phyloP scores from a whole-genome alignment of 2,329 filamentous ascomycete genomes.

The Stachybotrys echinatus region DNA sequence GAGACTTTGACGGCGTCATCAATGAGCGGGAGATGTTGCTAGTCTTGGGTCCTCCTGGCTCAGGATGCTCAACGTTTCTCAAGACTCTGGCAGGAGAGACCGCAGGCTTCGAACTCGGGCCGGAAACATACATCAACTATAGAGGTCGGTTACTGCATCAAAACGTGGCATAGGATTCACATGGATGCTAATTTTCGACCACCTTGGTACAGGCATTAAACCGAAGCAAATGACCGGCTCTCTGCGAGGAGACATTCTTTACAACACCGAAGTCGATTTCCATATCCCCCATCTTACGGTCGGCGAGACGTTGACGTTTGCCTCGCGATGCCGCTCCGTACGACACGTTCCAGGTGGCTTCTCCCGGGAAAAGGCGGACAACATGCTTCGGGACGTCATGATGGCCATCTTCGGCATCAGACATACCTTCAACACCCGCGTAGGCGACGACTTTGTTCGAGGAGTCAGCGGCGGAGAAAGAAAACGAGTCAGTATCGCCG shows the following conservation, averaged over 20 bases:
- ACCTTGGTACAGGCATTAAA: slow-evolving; percentile 15
- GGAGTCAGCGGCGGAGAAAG: slow-evolving; percentile 74
- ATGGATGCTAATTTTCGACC: slow-evolving; percentile 2
- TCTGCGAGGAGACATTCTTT: slow-evolving; percentile 52
- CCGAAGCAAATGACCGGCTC: slow-evolving; percentile 30
- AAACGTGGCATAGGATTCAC: rapidly evolving
- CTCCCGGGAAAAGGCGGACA: slow-evolving; percentile 9
- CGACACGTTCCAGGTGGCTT: slow-evolving; percentile 38
- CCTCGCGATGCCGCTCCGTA: slow-evolving; percentile 56
- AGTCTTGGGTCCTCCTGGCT: slow-evolving; percentile 46
- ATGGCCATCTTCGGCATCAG: slow-evolving; percentile 73
- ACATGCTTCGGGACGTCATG: slow-evolving; percentile 45
- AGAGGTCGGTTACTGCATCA: slow-evolving; percentile 29
- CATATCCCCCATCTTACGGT: slow-evolving; percentile 66
- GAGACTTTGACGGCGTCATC: slow-evolving; percentile 20
- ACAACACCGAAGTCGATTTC: slow-evolving; percentile 59
- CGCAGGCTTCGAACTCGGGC: slow-evolving; percentile 24
- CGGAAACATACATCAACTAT: slow-evolving; percentile 39
- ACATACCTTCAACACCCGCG: slow-evolving; percentile 66
- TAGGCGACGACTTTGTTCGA: slow-evolving; percentile 64
- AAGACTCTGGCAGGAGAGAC: slow-evolving; percentile 51
- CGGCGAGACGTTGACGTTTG: slow-evolving; percentile 58
- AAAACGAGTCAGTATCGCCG: slow-evolving; percentile 73
- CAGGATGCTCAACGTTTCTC: slow-evolving; percentile 51
- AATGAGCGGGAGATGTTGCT: slow-evolving; percentile 21